Evolutionary conservation across 495 filamentous ascomycete genomes (phyloP).

Genomic region (Penicillium flavigenum): DNA sequence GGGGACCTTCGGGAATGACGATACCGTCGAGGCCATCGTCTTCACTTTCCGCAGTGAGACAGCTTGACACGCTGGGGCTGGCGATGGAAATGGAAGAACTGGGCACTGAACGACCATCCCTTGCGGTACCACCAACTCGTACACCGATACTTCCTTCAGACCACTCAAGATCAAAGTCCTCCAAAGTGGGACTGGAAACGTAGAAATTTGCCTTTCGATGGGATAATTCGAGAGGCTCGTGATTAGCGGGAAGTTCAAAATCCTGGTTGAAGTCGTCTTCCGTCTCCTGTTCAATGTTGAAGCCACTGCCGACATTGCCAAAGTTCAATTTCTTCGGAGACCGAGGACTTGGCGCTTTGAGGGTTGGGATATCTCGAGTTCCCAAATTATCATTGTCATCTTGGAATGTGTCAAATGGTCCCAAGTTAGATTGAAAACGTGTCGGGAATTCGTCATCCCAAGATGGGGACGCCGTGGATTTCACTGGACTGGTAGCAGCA

Average conservation of each 20-base stretch:
- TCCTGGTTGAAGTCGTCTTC: slow-evolving; percentile 78
- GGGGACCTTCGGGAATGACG: slow-evolving; percentile 74
- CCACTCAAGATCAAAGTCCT: slow-evolving; percentile 83
- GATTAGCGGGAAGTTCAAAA: slow-evolving; percentile 66
- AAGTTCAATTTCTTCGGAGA: slow-evolving; percentile 48
- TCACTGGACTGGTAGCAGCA: slow-evolving; percentile 42
- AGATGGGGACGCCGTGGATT: slow-evolving; percentile 33
- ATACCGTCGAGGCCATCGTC: slow-evolving; percentile 85
- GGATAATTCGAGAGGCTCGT: slow-evolving; percentile 59
- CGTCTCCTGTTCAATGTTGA: slow-evolving; percentile 41
- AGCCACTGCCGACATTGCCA: not conserved
- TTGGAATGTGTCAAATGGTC: slow-evolving; percentile 56
- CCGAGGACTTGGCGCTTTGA: slow-evolving; percentile 64
- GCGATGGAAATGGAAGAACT: slow-evolving; percentile 85
- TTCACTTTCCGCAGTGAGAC: slow-evolving; percentile 88
- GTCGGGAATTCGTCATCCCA: slow-evolving; percentile 33
- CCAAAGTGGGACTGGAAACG: slow-evolving; percentile 57
- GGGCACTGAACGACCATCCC: slow-evolving; percentile 71
- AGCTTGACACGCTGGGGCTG: slow-evolving; percentile 88
- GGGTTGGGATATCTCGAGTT: slow-evolving; percentile 64
- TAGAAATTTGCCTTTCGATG: slow-evolving; percentile 57
- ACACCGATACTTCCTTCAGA: slow-evolving; percentile 89
- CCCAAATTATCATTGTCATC: slow-evolving; percentile 62
- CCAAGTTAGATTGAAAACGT: slow-evolving; percentile 27
- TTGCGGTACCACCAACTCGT: slow-evolving; percentile 77